phyloP scores from a whole-genome alignment of 441 rosid species.

The Croton setiger region DNA sequence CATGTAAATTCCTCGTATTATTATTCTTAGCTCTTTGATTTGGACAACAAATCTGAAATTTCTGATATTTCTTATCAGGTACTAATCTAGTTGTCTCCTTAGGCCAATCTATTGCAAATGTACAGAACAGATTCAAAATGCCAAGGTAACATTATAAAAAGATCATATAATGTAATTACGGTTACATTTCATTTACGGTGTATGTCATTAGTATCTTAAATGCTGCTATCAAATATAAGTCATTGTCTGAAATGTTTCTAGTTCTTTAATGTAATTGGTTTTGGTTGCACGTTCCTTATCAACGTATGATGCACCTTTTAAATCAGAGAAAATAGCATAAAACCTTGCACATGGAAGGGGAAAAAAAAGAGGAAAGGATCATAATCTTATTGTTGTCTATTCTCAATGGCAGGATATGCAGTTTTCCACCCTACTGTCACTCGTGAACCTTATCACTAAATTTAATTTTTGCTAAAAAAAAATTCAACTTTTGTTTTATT shows the following conservation, averaged over 20 bases:
- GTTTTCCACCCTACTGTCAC: neutral
- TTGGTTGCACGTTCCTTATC: neutral
- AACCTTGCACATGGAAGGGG: neutral
- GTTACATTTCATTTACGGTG: too few relatives aligned
- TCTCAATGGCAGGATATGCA: conserved; percentile 2
- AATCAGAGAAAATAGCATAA: neutral
- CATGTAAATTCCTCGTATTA: neutral
- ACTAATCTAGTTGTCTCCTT: too few relatives aligned
- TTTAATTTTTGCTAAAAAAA: neutral
- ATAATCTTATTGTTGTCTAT: conserved; percentile 9
- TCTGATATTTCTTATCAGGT: too few relatives aligned
- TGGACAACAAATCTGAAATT: too few relatives aligned
- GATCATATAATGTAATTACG: too few relatives aligned
- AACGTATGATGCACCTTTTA: neutral
- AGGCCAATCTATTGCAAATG: too few relatives aligned
- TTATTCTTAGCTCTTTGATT: neutral
- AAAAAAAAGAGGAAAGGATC: neutral
- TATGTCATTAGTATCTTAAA: too few relatives aligned
- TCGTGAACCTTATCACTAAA: neutral
- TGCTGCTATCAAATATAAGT: too few relatives aligned
- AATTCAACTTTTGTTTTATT: neutral
- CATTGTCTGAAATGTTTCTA: too few relatives aligned
- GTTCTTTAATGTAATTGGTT: too few relatives aligned
- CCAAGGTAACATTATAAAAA: too few relatives aligned
- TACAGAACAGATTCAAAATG: too few relatives aligned